Conservation (phyloP, 306 rosid species). For the Vicia villosa region DNA sequence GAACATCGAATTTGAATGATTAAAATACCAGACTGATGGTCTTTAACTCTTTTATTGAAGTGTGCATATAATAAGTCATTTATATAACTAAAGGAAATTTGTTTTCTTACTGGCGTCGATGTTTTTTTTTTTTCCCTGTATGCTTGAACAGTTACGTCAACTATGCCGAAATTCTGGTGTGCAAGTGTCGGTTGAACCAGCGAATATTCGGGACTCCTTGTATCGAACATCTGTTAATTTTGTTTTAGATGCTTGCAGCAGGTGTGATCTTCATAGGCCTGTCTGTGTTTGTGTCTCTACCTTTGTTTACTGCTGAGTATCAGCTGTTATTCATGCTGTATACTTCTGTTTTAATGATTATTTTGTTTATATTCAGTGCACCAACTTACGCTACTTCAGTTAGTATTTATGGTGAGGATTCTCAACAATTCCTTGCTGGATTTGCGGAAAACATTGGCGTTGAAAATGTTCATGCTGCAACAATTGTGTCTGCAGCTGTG, state of each 20-base stretch:
- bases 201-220: constrained; percentile 77
- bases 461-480: constrained; percentile 72
- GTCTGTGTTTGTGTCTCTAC: constrained; percentile 11
- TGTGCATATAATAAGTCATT: constrained; percentile 7
- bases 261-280: constrained; percentile 49
- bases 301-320: constrained; percentile 12
- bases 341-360: constrained; percentile 31
- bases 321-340: constrained; percentile 23
- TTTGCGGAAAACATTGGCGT: constrained; percentile 84
- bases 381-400: constrained; percentile 51
- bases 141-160: constrained; percentile 86
- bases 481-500: constrained; percentile 86
- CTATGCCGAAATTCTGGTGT: constrained; percentile 86
- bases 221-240: constrained; percentile 79
- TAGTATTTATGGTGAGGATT: constrained; percentile 77
- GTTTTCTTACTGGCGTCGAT: constrained; percentile 37
- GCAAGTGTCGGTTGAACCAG: constrained; percentile 71
- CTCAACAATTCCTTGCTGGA: constrained; percentile 76
- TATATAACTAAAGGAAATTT: neutral
- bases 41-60: constrained; percentile 3
- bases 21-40: neutral
- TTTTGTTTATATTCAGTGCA: constrained; percentile 52
- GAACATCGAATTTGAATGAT: neutral
- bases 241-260: constrained; percentile 69
- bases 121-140: constrained; percentile 45